These are phyloP conservation scores for Coemansia sp. DNA, from an alignment of 192 early-diverging fungal species.

Conservation along the genomic window DNA sequence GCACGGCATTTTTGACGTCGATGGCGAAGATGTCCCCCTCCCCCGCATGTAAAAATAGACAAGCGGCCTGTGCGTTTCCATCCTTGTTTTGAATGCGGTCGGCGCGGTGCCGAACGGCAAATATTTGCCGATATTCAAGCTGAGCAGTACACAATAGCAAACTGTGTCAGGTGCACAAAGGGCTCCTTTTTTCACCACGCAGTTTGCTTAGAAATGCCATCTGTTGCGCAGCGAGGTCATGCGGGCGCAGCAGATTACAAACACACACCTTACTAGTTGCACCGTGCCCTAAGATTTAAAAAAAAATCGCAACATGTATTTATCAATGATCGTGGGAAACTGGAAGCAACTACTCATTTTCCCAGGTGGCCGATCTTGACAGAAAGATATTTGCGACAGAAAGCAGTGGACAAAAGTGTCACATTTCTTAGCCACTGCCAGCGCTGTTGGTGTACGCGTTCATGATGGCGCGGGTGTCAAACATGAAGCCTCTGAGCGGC, in stretches of 20 bases:
- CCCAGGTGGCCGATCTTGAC: not conserved
- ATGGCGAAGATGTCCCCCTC: not conserved
- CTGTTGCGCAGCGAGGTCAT: not conserved
- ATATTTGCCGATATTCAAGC: not conserved
- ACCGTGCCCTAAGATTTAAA: not conserved
- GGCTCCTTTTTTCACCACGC: not conserved
- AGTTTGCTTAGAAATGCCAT: slow-evolving; percentile 3
- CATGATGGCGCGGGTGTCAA: slow-evolving; percentile 43
- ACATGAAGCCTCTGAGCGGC: slow-evolving; percentile 28
- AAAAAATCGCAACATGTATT: not conserved
- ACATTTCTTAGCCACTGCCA: not conserved
- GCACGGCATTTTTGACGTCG: not conserved
- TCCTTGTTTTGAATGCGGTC: not conserved
- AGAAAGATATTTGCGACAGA: not conserved
- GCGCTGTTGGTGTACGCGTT: slow-evolving; percentile 26
- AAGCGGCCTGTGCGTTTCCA: not conserved
- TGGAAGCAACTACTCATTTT: not conserved
- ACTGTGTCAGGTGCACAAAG: not conserved
- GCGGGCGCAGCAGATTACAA: not conserved
- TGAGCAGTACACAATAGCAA: not conserved
- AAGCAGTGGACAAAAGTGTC: not conserved
- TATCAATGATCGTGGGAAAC: not conserved
- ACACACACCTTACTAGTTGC: not conserved
- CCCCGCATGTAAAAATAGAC: not conserved
- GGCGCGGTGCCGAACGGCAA: not conserved